Percentiles rank a stretch among this genome's conserved stretches.
These are phyloP conservation scores for Tricholoma furcatifolium DNA, from an alignment of 768 basidiomycete genomes.

Conservation along the genomic window DNA sequence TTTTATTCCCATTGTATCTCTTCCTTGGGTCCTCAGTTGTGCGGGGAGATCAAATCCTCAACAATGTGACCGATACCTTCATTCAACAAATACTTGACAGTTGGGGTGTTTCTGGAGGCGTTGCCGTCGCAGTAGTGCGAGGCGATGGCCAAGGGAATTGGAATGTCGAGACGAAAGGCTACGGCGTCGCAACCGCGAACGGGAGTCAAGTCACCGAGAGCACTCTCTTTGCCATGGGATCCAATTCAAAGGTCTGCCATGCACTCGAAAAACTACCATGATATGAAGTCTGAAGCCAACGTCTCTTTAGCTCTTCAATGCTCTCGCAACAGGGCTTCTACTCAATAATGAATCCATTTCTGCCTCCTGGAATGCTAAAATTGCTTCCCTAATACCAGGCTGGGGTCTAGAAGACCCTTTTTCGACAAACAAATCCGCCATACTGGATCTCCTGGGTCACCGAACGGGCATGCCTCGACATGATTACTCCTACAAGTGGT, in stretches of 20 bases:
- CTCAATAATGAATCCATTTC: conserved; percentile 25
- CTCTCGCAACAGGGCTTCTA: conserved; percentile 24
- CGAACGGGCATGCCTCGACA: conserved; percentile 20
- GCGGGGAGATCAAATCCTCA: conserved; percentile 14
- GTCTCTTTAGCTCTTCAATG: conserved; percentile 22
- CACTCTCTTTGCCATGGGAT: conserved; percentile 28
- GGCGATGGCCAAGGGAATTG: conserved; percentile 21
- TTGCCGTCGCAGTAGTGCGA: conserved; percentile 27
- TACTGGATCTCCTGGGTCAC: conserved; percentile 23
- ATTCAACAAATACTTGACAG: conserved; percentile 21
- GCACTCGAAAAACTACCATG: neutral
- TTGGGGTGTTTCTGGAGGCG: conserved; percentile 27
- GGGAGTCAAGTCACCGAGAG: conserved; percentile 24
- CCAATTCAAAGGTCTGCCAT: conserved; percentile 28
- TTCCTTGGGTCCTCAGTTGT: neutral
- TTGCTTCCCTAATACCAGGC: conserved; percentile 22
- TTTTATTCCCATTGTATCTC: conserved; percentile 1
- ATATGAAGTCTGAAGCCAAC: too few relatives aligned
- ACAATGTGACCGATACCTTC: conserved; percentile 18
- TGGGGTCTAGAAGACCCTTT: conserved; percentile 24
- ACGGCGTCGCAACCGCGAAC: conserved; percentile 24
- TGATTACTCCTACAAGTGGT: conserved; percentile 12
- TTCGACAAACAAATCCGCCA: conserved; percentile 20
- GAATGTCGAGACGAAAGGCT: conserved; percentile 31
- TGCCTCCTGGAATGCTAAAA: conserved; percentile 27